Percentiles rank a stretch among this genome's conserved stretches.
phyloP scores from a whole-genome alignment of 805 yeast species.

The Yarrowia osloensis region DNA sequence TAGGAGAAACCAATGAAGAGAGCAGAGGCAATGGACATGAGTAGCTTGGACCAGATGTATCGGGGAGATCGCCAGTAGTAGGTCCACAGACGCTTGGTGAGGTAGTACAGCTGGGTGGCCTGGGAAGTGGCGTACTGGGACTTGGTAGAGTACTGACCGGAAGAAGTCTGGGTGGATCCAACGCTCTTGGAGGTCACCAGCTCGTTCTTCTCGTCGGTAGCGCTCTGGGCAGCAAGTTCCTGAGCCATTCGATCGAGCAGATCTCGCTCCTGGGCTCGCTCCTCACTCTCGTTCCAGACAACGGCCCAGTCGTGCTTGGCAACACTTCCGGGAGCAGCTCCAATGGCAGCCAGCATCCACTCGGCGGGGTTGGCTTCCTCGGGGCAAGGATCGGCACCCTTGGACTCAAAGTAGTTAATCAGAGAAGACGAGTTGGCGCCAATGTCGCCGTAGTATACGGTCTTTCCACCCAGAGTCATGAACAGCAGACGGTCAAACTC shows the following conservation, averaged over 20 bases:
- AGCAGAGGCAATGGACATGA: conserved; percentile 55
- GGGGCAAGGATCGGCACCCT: conserved; percentile 71
- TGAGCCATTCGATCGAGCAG: conserved; percentile 56
- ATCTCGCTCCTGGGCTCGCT: conserved; percentile 56
- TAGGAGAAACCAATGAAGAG: conserved; percentile 70
- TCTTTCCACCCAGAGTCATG: conserved; percentile 68
- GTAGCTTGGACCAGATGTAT: conserved; percentile 58
- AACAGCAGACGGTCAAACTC: conserved; percentile 77
- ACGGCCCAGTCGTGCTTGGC: conserved; percentile 49
- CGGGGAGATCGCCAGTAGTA: conserved; percentile 69
- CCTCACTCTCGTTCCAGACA: conserved; percentile 73
- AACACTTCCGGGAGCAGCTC: conserved; percentile 45
- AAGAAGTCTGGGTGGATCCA: not conserved
- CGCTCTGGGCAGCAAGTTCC: conserved; percentile 67
- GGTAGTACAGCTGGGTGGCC: conserved; percentile 48
- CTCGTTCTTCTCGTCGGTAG: conserved; percentile 51
- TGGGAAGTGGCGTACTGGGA: conserved; percentile 47
- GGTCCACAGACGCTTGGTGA: conserved; percentile 54
- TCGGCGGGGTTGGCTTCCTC: conserved; percentile 77
- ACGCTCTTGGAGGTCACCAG: not conserved
- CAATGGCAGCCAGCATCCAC: conserved; percentile 74
- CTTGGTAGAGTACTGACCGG: conserved; percentile 39
- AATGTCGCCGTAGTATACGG: conserved; percentile 74
- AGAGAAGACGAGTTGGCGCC: conserved; percentile 63
- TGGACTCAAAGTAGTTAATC: conserved; percentile 60